Conservation (phyloP, 345 rosid genomes). For the Stellera chamaejasme region DNA sequence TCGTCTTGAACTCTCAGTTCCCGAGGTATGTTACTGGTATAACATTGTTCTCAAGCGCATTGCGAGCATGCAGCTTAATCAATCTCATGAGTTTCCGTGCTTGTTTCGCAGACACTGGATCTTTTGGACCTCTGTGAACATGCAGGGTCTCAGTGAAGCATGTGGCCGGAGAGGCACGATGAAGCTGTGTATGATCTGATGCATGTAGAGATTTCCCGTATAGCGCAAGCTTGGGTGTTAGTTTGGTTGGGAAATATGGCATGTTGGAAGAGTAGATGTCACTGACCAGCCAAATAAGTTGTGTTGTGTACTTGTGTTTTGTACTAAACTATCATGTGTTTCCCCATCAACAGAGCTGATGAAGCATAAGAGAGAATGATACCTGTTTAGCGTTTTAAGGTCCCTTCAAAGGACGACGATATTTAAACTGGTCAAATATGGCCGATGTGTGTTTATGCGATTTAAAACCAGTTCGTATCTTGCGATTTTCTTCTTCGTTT, state of each 20-base stretch:
- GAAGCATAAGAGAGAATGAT: slow-evolving; percentile 19
- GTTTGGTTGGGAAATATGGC: slow-evolving; percentile 21
- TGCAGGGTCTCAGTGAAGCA: slow-evolving; percentile 59
- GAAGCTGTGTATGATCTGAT: slow-evolving; percentile 15
- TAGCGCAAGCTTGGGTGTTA: slow-evolving; percentile 42
- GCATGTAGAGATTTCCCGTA: slow-evolving; percentile 27
- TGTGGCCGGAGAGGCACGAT: slow-evolving; percentile 10
- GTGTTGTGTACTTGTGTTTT: slow-evolving; percentile 14
- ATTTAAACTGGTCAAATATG: neutral
- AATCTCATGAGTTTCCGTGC: slow-evolving; percentile 3
- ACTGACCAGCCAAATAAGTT: slow-evolving; percentile 27
- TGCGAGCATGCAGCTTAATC: too few species aligned
- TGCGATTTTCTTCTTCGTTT: too few species aligned
- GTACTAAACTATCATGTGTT: slow-evolving; percentile 6
- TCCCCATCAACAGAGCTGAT: slow-evolving; percentile 13
- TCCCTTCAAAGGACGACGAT: slow-evolving; percentile 15
- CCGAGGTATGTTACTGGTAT: slow-evolving; percentile 53
- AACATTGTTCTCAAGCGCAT: too few species aligned
- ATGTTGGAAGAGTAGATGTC: slow-evolving; percentile 18
- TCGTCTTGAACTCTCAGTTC: slow-evolving; percentile 92
- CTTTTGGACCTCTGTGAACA: slow-evolving; percentile 89
- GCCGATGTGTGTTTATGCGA: too few species aligned
- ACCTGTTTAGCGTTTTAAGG: neutral
- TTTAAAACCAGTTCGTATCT: too few species aligned
- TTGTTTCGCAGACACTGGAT: slow-evolving; percentile 66